Conservation (phyloP, 805 yeast species). For the Yamadazyma takamatsuzukensis region DNA sequence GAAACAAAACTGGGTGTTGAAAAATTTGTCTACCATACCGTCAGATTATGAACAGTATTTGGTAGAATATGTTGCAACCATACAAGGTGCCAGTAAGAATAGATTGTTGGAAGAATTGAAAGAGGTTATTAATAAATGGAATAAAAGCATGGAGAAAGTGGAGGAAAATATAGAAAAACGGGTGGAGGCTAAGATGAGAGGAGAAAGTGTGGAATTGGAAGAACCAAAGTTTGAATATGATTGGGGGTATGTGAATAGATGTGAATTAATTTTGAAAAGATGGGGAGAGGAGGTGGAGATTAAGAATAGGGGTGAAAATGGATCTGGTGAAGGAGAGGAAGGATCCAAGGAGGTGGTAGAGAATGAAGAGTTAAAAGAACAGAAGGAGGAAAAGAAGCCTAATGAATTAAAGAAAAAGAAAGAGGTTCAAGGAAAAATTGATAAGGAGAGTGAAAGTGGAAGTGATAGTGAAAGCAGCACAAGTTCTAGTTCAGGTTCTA, state of each 20-base stretch:
- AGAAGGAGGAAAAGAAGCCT: constrained; percentile 12
- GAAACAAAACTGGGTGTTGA: constrained; percentile 81
- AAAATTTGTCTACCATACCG: constrained; percentile 54
- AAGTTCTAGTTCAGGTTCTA: background rate
- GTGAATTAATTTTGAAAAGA: constrained; percentile 33
- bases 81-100: constrained; percentile 68
- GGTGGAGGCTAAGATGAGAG: constrained; percentile 23
- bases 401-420: constrained; percentile 10
- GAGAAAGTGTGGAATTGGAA: constrained; percentile 14
- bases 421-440: constrained; percentile 6
- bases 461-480: background rate
- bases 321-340: constrained; percentile 8
- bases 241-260: constrained; percentile 38
- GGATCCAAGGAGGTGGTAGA: constrained; percentile 12
- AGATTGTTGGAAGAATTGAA: constrained; percentile 51
- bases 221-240: constrained; percentile 12
- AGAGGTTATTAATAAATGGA: constrained; percentile 53
- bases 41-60: constrained; percentile 50
- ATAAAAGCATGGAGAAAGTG: constrained; percentile 41
- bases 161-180: constrained; percentile 38
- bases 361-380: constrained; percentile 13
- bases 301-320: constrained; percentile 7
- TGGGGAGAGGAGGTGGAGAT: constrained; percentile 22
- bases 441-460: background rate
- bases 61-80: constrained; percentile 49